phyloP scores from a whole-genome alignment of 2,329 filamentous ascomycete species.

The Chaetomium olivaceum region DNA sequence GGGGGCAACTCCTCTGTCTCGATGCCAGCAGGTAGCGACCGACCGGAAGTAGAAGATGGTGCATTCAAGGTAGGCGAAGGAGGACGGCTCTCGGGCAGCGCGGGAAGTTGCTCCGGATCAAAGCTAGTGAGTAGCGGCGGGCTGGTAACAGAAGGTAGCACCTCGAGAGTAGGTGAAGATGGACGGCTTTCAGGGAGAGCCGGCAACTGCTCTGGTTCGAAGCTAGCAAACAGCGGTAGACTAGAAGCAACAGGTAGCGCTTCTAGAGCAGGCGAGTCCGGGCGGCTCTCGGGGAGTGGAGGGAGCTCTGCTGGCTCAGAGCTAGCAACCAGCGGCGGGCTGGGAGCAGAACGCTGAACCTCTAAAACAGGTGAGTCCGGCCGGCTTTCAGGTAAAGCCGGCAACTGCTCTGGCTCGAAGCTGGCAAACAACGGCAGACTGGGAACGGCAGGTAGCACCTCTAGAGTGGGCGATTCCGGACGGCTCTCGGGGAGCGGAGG shows the following conservation, averaged over 20 bases:
- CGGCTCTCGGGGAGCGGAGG: neutral
- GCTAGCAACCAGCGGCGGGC: neutral
- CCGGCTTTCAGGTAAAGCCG: neutral
- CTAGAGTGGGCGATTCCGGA: neutral
- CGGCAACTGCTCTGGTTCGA: too few relatives aligned
- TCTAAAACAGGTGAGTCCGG: neutral
- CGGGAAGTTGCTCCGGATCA: too few relatives aligned
- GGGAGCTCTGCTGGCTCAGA: neutral
- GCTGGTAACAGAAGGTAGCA: too few relatives aligned
- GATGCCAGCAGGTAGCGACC: neutral
- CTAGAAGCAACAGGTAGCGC: too few relatives aligned
- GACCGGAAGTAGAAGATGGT: neutral
- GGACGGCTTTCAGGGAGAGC: too few relatives aligned
- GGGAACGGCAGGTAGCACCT: neutral
- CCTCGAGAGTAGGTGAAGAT: too few relatives aligned
- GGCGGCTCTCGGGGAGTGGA: constrained; percentile 2
- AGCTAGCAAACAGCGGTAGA: too few relatives aligned
- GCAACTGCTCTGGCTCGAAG: neutral
- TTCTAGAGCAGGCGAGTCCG: constrained; percentile 1
- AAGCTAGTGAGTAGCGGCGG: too few relatives aligned
- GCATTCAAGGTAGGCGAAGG: too few relatives aligned
- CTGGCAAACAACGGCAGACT: neutral
- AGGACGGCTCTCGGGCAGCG: too few relatives aligned
- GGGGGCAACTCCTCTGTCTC: neutral
- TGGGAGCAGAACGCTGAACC: neutral